Base-by-base conservation (phyloP, 805 yeast species). In the Suhomyces faveliae region DNA sequence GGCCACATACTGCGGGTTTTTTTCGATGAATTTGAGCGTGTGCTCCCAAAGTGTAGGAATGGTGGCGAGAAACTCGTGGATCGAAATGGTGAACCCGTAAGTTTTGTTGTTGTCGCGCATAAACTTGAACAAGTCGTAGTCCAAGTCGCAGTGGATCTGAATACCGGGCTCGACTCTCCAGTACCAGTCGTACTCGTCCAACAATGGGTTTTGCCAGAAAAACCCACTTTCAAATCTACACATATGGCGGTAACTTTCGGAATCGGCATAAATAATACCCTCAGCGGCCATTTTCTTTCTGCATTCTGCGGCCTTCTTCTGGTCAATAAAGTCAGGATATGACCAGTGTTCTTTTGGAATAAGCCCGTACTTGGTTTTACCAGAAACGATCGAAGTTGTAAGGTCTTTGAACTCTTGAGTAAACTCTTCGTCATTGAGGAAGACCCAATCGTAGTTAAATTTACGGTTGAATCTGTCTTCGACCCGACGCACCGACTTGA, bases 101-200 rank as follows among this genome's bases (percentile, higher is more conserved):
- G 79, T 82, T 68, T 90, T 90, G 50, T 80, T 71, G 56, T 87
- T 81, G 46, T 82, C 83, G 52, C 88, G 75, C 86, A 92, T 78
- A 47, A 81, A 78, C 57, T 80, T 78, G 71, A 92, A 92, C 20
- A 97, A 90, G 64, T 92, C 99, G 64, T 83, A 85, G 59, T 84
- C 81, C 50, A 90, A 71, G 66, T 90, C 96, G 74, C 96, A 89
- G 68, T 75, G 83, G 58, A 89, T 79, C 64, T 80, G 79, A 62
- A 86, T 79, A 61, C 82, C 88, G 17, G 97, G 96, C 70, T 90
- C 97, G 45, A 90, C 96, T 70, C 97, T 82, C 97, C 97, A 90
- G 76, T 90, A 90, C 78, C 85, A 90, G 51, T 87, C 89, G 64
- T 83, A 89, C 12, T 87, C 84, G 47, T 75, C 75, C 74, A 90